These are phyloP conservation scores for Selenicereus undatus DNA, from an alignment of 148 eudicot species.

Conservation along the genomic window DNA sequence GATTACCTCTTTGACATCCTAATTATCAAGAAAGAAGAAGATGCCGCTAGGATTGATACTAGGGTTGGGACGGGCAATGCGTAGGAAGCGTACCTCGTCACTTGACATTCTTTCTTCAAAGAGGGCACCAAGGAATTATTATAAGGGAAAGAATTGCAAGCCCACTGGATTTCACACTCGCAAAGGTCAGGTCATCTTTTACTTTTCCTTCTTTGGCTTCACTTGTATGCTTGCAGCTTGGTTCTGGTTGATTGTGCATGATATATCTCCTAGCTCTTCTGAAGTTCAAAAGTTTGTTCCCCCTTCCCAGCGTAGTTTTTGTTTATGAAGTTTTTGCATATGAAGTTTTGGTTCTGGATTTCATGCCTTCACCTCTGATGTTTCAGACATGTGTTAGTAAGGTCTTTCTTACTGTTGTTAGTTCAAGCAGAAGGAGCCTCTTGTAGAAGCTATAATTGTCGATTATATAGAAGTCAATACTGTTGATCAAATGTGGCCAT, in stretches of 20 bases:
- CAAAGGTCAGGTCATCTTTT: slow-evolving; percentile 48
- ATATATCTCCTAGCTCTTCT: neutral
- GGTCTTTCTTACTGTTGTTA: neutral
- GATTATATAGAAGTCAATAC: neutral
- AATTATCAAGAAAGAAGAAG: slow-evolving; percentile 11
- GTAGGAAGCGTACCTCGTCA: slow-evolving; percentile 78
- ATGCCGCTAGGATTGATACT: slow-evolving; percentile 71
- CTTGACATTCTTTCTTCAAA: slow-evolving; percentile 79
- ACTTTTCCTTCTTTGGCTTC: neutral
- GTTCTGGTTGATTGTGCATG: neutral
- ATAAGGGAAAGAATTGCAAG: slow-evolving; percentile 96
- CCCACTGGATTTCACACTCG: slow-evolving; percentile 98
- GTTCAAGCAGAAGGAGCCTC: neutral
- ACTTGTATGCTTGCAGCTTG: neutral
- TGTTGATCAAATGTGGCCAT: neutral
- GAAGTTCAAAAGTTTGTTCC: neutral
- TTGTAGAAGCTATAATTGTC: neutral
- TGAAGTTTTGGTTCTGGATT: neutral
- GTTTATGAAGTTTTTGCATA: no score
- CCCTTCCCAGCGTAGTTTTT: neutral
- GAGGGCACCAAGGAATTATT: slow-evolving; percentile 71
- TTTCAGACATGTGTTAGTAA: neutral
- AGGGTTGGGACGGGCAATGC: slow-evolving; percentile 71
- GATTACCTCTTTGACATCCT: neutral
- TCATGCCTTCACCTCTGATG: neutral